These are phyloP conservation scores for Colletotrichum godetiae DNA, from an alignment of 2,329 filamentous ascomycete species.

Conservation along the genomic window DNA sequence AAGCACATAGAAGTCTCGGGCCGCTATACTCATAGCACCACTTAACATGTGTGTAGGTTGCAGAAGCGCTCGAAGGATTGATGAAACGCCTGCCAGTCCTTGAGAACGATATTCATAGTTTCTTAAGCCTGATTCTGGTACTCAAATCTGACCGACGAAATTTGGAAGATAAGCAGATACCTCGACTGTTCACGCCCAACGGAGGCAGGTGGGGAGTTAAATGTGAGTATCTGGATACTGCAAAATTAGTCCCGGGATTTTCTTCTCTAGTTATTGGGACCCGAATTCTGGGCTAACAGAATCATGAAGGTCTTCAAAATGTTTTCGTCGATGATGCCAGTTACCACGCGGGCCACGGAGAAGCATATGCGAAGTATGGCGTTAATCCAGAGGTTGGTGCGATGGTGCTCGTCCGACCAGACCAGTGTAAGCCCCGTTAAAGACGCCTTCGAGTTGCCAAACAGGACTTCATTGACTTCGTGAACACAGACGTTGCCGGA, in stretches of 20 bases:
- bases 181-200: background rate
- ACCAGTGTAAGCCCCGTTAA: conserved; percentile 69
- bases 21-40: too few species aligned
- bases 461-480: background rate
- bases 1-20: background rate
- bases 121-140: background rate
- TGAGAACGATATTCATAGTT: background rate
- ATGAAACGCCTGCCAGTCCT: background rate
- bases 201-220: background rate
- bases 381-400: conserved; percentile 66
- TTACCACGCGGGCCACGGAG: conserved; percentile 63
- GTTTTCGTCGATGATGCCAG: conserved; percentile 65
- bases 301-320: conserved; percentile 47
- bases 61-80: background rate
- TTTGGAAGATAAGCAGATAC: conserved; percentile 16
- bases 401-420: conserved; percentile 71
- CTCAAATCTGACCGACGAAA: conserved; percentile 5
- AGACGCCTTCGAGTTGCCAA: background rate
- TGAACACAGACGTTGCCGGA: background rate
- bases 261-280: too few species aligned
- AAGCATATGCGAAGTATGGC: conserved; percentile 67
- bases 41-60: background rate
- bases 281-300: too few species aligned
- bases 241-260: too few species aligned
- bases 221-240: background rate